phyloP scores from a whole-genome alignment of 1,139 yeast species.

The Spathaspora sp. region DNA sequence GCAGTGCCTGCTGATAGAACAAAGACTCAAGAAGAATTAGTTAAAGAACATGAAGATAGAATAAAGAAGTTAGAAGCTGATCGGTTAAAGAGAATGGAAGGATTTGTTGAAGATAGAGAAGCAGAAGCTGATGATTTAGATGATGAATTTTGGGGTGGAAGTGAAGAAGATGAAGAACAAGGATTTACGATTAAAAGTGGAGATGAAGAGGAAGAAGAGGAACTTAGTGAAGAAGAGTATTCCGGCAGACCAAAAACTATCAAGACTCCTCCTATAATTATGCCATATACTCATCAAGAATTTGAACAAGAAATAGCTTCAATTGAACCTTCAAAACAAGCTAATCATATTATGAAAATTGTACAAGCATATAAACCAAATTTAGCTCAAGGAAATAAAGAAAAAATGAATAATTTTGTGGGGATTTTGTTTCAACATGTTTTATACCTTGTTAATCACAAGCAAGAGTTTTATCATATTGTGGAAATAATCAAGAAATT shows the following conservation, averaged over 20 bases:
- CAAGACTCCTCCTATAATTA: slow-evolving; percentile 21
- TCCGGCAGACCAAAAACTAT: slow-evolving; percentile 13
- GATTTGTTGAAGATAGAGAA: slow-evolving; percentile 47
- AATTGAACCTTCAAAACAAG: slow-evolving; percentile 42
- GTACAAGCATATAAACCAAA: slow-evolving; percentile 70
- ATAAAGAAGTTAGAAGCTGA: slow-evolving; percentile 71
- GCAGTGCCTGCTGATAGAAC: slow-evolving; percentile 97
- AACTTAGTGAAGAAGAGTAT: slow-evolving; percentile 16
- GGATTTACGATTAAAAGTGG: slow-evolving; percentile 25
- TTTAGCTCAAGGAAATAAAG: slow-evolving; percentile 79
- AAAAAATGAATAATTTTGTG: slow-evolving; percentile 64
- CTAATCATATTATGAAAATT: slow-evolving; percentile 52
- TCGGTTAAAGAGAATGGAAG: slow-evolving; percentile 83
- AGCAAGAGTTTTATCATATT: slow-evolving; percentile 36
- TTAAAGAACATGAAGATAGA: slow-evolving; percentile 64
- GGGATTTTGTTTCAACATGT: slow-evolving; percentile 65
- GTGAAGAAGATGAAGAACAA: slow-evolving; percentile 41
- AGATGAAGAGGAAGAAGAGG: slow-evolving; percentile 22
- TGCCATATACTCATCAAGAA: slow-evolving; percentile 65
- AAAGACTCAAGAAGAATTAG: slow-evolving; percentile 84
- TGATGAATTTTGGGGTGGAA: slow-evolving; percentile 56
- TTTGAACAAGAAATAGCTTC: slow-evolving; percentile 30
- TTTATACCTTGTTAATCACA: slow-evolving; percentile 39
- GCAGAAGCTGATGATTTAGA: slow-evolving; percentile 72
- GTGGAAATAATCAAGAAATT: slow-evolving; percentile 54